Conservation (phyloP, 495 filamentous ascomycete species). For the Clohesyomyces aquaticus region DNA sequence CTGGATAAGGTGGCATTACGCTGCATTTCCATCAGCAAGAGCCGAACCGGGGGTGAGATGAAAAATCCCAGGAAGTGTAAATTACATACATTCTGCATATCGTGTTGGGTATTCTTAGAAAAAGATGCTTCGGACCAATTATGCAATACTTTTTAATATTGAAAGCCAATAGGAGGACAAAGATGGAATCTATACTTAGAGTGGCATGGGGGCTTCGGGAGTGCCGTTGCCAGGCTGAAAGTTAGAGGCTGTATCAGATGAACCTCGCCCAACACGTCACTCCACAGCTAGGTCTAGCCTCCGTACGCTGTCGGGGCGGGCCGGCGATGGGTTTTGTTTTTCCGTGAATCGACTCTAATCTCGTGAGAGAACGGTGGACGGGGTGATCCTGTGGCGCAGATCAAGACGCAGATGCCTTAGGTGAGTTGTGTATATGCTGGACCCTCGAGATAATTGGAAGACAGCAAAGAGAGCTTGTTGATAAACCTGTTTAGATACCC, state of each 20-base stretch:
- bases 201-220: not conserved
- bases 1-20: conserved; percentile 6
- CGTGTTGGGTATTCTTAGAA: not conserved
- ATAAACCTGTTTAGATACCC: conserved; percentile 12
- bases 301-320: no score
- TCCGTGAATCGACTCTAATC: not conserved
- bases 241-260: no score
- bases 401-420: no score
- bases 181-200: not conserved
- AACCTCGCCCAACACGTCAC: no score
- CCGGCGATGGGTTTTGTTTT: no score
- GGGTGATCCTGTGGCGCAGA: no score
- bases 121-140: not conserved
- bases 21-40: not conserved
- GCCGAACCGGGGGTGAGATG: not conserved
- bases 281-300: no score
- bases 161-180: not conserved
- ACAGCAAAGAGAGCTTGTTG: not conserved
- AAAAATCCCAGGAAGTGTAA: not conserved
- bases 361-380: not conserved
- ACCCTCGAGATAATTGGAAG: no score
- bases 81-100: no score
- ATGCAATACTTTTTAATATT: not conserved
- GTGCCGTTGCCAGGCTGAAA: not conserved
- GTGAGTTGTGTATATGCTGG: no score